A percentile compares a stretch with the other conserved stretches of the same genome.
Conservation (phyloP, 495 filamentous ascomycete genomes). For the Arthonia radiata region DNA sequence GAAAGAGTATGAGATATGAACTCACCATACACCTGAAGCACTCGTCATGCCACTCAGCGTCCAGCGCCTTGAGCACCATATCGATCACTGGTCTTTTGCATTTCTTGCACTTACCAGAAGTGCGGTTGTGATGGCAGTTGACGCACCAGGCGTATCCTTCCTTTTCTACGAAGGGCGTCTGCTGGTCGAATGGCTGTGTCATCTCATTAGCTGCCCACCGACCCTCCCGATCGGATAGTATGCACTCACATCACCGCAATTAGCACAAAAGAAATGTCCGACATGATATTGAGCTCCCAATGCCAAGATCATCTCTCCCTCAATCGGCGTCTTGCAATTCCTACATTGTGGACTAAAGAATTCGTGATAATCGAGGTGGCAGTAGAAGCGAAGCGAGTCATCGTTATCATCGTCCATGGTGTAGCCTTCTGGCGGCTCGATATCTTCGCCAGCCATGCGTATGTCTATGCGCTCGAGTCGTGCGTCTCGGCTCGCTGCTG, state of each 20-base stretch:
- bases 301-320: constrained; percentile 81
- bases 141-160: constrained; percentile 99
- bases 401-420: constrained; percentile 38
- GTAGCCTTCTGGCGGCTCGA: constrained; percentile 27
- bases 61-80: constrained; percentile 63
- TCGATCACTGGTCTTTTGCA: constrained; percentile 71
- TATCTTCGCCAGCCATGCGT: constrained; percentile 17
- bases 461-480: constrained; percentile 42
- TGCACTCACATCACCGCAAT: constrained; percentile 63
- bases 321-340: constrained; percentile 94
- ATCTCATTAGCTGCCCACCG: background rate
- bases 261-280: constrained; percentile 97
- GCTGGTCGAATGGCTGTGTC: constrained; percentile 43
- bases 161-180: constrained; percentile 83
- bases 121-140: constrained; percentile 73
- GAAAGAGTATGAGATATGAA: constrained; percentile 3
- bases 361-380: constrained; percentile 96
- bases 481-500: constrained; percentile 37
- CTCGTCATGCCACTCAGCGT: constrained; percentile 75
- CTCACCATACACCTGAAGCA: constrained; percentile 62
- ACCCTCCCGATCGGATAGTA: background rate
- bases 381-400: constrained; percentile 59
- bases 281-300: constrained; percentile 90
- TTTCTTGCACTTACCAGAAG: constrained; percentile 61
- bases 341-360: constrained; percentile 80